Conservation (phyloP, 139 green algal species). For the Chlamydomonas asymmetrica region DNA sequence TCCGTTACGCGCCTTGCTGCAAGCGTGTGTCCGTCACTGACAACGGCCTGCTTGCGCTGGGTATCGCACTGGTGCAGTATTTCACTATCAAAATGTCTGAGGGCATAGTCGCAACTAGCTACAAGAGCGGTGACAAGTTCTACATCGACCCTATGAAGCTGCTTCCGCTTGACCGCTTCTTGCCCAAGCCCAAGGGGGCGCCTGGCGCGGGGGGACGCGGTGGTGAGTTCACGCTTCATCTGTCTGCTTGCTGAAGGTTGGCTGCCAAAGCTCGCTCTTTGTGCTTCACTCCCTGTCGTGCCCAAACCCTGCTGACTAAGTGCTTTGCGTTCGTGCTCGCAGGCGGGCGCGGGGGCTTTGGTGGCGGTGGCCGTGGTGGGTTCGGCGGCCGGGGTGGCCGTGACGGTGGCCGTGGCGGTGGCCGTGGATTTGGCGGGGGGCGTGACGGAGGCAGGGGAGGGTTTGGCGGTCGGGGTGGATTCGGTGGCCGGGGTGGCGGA, state of each 20-base stretch:
- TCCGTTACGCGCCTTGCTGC: neutral
- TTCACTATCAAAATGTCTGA: slow-evolving; percentile 98
- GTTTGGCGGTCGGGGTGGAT: slow-evolving; percentile 29
- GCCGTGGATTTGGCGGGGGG: slow-evolving; percentile 38
- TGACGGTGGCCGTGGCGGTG: slow-evolving; percentile 17
- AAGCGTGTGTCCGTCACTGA: no score
- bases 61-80: slow-evolving; percentile 53
- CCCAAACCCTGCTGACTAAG: neutral
- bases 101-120: slow-evolving; percentile 91
- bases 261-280: neutral
- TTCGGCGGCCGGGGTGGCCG: slow-evolving; percentile 28
- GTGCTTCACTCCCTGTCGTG: neutral
- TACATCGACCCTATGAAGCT: slow-evolving; percentile 93
- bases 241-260: neutral
- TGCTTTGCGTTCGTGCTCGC: slow-evolving; percentile 12
- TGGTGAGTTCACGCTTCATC: neutral
- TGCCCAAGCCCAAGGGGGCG: slow-evolving; percentile 84
- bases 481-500: slow-evolving; percentile 39
- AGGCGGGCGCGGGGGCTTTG: slow-evolving; percentile 32
- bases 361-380: slow-evolving; percentile 32
- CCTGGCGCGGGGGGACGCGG: slow-evolving; percentile 26
- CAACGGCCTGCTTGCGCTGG: neutral
- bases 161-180: slow-evolving; percentile 85
- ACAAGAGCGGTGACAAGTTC: slow-evolving; percentile 94
- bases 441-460: slow-evolving; percentile 29